Base-by-base conservation (phyloP, 2,329 filamentous ascomycete genomes). In the Trichoderma pleuroti region DNA sequence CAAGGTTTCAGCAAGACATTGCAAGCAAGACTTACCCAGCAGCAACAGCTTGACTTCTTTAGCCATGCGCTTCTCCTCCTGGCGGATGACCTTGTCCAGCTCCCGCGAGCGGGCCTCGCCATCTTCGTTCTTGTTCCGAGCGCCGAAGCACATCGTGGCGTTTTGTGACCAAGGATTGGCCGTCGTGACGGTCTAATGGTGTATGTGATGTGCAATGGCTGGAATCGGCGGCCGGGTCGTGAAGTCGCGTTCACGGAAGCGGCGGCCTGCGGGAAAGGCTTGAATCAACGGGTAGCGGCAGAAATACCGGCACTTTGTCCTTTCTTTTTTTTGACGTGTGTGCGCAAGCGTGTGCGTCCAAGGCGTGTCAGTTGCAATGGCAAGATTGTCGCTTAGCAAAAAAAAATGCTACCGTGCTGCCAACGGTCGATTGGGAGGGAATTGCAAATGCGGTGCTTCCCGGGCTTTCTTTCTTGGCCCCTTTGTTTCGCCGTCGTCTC, bases 41-140 rank as follows among this genome's bases (percentile, higher is more conserved):
- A 99, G 86, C 75, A 99, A 84, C 74, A 99, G 90, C 86, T 98
- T 99, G 78, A 98, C 93, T 79, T 97, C 94, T 78, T 91, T 92
- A 70, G 91, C 85, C 86, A 96, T 86, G 75, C 87, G 87, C 87
- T 96, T 97, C 84, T 95, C 93, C 84, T 98, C 96, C 76, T 90
- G 88, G 73, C 93, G 91, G 76, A 99, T 88, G 77, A 89, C 84
- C 82, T 92, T 93, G 79, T 99, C 96, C 76, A 99, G 94, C 80
- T 96, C 93, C 79, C 88, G 85, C 72, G 88, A 90, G 76, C 87
- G 88, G 72, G 85, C 83, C 30, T 80, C 81, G 74, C 84, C 84
- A 76, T 82, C 84, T 72, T 83, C 82, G 72, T 81, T 81, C 75
- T 84, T 84, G 70, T 85, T 83, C 75, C 87, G 84, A 74, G 83